phyloP scores from a whole-genome alignment of 768 basidiomycete species.

The Boletus eberwhitei region DNA sequence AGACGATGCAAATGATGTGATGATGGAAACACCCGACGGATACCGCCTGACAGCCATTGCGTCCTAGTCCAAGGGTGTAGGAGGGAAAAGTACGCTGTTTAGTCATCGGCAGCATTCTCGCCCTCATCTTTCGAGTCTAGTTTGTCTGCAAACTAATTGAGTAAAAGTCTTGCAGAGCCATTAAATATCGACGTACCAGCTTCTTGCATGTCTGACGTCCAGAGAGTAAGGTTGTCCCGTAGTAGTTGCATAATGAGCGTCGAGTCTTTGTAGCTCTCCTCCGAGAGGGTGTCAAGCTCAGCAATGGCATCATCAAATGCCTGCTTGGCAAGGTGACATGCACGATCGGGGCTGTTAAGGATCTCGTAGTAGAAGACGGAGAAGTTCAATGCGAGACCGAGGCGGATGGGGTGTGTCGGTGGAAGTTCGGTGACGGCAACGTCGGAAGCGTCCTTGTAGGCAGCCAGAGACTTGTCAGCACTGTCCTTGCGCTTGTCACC shows the following conservation, averaged over 20 bases:
- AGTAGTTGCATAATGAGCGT: slow-evolving; percentile 96
- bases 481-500: slow-evolving; percentile 97
- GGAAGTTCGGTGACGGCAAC: slow-evolving; percentile 95
- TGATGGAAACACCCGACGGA: slow-evolving; percentile 16
- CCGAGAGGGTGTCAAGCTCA: slow-evolving; percentile 96
- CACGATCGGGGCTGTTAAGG: slow-evolving; percentile 97
- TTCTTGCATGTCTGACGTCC: slow-evolving; percentile 98
- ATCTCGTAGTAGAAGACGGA: slow-evolving; percentile 99
- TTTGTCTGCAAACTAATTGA: slow-evolving; percentile 51
- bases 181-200: slow-evolving; percentile 55
- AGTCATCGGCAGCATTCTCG: slow-evolving; percentile 66
- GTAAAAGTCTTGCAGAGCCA: neutral
- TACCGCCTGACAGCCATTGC: slow-evolving; percentile 10
- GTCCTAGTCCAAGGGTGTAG: slow-evolving; percentile 16
- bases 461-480: slow-evolving; percentile 95
- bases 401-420: slow-evolving; percentile 95
- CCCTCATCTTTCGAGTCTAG: slow-evolving; percentile 68
- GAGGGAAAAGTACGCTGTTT: slow-evolving; percentile 29
- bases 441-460: slow-evolving; percentile 96
- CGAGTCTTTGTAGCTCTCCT: slow-evolving; percentile 99
- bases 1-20: slow-evolving; percentile 33
- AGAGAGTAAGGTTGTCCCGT: slow-evolving; percentile 95
- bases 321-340: slow-evolving; percentile 98
- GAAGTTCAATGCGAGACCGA: slow-evolving; percentile 98
- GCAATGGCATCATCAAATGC: slow-evolving; percentile 99